These are phyloP conservation scores for Fragaria nilgerrensis DNA, from an alignment of 306 rosid species.

Conservation along the genomic window DNA sequence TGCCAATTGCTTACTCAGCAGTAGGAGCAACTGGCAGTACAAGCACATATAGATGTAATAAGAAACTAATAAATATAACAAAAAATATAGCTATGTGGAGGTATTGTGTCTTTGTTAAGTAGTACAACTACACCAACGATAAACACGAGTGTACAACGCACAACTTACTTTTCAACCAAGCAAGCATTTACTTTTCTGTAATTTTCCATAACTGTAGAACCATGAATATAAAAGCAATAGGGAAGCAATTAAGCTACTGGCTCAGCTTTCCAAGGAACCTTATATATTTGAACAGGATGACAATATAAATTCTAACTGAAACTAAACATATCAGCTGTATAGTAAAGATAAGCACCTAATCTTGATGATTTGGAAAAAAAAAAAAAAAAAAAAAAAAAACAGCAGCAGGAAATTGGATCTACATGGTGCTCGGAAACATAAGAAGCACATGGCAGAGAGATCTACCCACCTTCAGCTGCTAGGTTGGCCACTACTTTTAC, in stretches of 20 bases:
- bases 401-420: not conserved
- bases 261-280: not conserved
- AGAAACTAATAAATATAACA: not conserved
- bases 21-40: not conserved
- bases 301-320: not conserved
- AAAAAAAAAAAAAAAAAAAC: not conserved
- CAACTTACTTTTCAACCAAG: not conserved
- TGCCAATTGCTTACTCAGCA: no score
- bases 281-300: not conserved
- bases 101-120: not conserved
- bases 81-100: not conserved
- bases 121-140: not conserved
- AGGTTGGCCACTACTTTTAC: constrained; percentile 98
- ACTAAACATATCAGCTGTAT: not conserved
- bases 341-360: constrained; percentile 8
- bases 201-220: not conserved
- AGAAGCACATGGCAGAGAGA: not conserved
- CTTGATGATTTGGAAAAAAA: not conserved
- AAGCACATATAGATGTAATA: not conserved
- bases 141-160: not conserved
- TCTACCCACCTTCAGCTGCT: constrained; percentile 87
- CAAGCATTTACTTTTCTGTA: not conserved
- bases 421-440: not conserved
- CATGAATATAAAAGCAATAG: not conserved
- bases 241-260: not conserved